Evolutionary conservation across 1,284 basidiomycete genomes (phyloP).

Genomic region (Coniferiporia weirii): DNA sequence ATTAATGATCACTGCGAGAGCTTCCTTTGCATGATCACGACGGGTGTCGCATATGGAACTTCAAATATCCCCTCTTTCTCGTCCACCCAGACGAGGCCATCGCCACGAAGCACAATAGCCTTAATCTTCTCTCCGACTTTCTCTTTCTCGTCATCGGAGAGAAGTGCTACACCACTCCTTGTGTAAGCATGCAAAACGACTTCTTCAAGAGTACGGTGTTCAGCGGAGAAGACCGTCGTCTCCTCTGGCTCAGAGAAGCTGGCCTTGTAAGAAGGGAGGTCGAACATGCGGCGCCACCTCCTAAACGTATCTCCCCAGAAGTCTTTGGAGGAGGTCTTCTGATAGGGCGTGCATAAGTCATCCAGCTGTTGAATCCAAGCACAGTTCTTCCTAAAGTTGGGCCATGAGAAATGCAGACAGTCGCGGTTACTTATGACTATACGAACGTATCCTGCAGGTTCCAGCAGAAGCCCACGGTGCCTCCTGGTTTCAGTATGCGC

Average conservation of each 20-base stretch:
- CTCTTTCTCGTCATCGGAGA: background rate
- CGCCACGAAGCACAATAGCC: background rate
- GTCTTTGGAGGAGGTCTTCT: background rate
- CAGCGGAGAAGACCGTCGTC: background rate
- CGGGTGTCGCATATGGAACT: background rate
- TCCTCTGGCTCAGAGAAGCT: background rate
- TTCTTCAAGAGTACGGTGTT: background rate
- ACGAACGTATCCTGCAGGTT: slow-evolving; percentile 33
- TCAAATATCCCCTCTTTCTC: background rate
- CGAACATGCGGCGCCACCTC: background rate
- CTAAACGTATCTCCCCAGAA: background rate
- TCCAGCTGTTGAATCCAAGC: background rate
- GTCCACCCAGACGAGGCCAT: background rate
- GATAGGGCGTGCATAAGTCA: background rate
- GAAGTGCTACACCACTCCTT: background rate
- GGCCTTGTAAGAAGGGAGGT: background rate
- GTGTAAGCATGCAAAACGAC: background rate
- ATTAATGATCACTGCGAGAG: background rate
- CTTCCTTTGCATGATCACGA: background rate
- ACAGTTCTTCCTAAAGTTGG: background rate
- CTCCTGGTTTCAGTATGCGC: slow-evolving; percentile 63
- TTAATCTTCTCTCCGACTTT: background rate
- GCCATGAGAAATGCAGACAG: background rate
- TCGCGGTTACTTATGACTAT: background rate
- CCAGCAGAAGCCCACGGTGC: slow-evolving; percentile 64